Evolutionary conservation across 1,139 yeast species (phyloP).

Genomic region (Saccharomyces hybrid): DNA sequence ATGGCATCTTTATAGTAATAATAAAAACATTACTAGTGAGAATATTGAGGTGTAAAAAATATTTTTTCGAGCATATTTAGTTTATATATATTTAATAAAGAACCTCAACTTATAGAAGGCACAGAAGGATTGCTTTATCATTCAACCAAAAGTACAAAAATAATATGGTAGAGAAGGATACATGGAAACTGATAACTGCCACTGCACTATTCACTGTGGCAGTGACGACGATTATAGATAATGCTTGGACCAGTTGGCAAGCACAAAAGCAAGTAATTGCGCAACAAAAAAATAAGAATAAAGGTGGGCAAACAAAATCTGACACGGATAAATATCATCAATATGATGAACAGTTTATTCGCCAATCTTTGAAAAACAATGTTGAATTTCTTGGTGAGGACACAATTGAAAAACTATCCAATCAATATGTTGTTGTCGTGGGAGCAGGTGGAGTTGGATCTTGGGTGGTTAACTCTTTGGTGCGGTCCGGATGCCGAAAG

Average conservation of each 20-base stretch:
- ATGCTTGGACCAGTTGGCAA: not conserved
- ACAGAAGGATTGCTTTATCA: not conserved
- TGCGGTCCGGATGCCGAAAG: conserved; percentile 78
- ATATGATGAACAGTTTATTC: conserved; percentile 66
- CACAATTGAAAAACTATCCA: conserved; percentile 69
- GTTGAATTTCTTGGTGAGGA: conserved; percentile 82
- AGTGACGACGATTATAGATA: conserved; percentile 22
- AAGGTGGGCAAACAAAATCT: conserved; percentile 6
- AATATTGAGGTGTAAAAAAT: not conserved
- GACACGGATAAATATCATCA: conserved; percentile 9
- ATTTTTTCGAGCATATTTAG: not conserved
- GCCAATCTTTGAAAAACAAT: conserved; percentile 89
- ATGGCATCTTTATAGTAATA: not conserved
- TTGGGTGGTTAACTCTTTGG: conserved; percentile 88
- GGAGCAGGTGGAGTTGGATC: conserved; percentile 99
- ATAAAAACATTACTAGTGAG: not conserved
- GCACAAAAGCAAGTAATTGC: not conserved
- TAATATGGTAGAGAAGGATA: conserved; percentile 11
- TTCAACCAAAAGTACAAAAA: not conserved
- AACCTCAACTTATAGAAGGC: not conserved
- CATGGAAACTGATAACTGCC: conserved; percentile 25
- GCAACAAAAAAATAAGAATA: not conserved
- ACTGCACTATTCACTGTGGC: conserved; percentile 26
- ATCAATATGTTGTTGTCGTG: conserved; percentile 72
- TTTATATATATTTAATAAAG: not conserved